Percentiles rank a stretch among this genome's conserved stretches.
phyloP scores from a whole-genome alignment of 2,329 filamentous ascomycete species.

The Venturia asperata region DNA sequence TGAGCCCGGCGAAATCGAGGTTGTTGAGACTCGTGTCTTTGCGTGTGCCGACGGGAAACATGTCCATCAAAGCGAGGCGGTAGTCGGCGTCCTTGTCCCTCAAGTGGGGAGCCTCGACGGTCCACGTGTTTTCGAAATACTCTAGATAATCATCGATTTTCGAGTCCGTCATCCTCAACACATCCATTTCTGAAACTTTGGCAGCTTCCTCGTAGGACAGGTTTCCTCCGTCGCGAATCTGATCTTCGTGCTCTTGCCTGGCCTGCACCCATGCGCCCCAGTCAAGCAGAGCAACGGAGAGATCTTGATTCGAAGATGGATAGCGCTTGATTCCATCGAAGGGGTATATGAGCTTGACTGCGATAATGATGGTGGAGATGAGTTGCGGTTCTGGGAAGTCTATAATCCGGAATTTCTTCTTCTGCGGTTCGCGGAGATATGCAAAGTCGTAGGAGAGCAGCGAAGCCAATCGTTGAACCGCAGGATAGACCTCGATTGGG shows the following conservation, averaged over 20 bases:
- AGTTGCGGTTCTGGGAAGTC: slow-evolving; percentile 67
- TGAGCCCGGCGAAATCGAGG: slow-evolving; percentile 25
- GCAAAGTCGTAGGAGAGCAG: slow-evolving; percentile 49
- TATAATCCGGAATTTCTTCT: background rate
- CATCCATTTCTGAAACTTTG: slow-evolving; percentile 54
- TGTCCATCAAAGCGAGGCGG: slow-evolving; percentile 33
- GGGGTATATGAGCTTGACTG: slow-evolving; percentile 73
- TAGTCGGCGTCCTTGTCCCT: slow-evolving; percentile 35
- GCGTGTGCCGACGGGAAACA: slow-evolving; percentile 33
- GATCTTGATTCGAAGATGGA: slow-evolving; percentile 47
- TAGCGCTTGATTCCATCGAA: slow-evolving; percentile 54
- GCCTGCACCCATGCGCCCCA: slow-evolving; percentile 61
- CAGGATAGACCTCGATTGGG: slow-evolving; percentile 61
- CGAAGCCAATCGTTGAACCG: slow-evolving; percentile 50
- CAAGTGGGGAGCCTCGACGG: slow-evolving; percentile 39
- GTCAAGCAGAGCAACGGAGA: slow-evolving; percentile 55
- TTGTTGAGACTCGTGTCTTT: background rate
- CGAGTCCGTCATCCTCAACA: slow-evolving; percentile 53
- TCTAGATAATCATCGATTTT: slow-evolving; percentile 70
- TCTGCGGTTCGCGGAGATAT: slow-evolving; percentile 38
- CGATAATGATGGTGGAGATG: slow-evolving; percentile 62
- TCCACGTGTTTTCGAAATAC: slow-evolving; percentile 66
- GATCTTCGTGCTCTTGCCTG: slow-evolving; percentile 21
- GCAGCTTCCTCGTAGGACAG: slow-evolving; percentile 39
- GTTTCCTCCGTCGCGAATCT: background rate